Evolutionary conservation across 495 filamentous ascomycete species (phyloP).

Genomic region (Penicillium fimorum): DNA sequence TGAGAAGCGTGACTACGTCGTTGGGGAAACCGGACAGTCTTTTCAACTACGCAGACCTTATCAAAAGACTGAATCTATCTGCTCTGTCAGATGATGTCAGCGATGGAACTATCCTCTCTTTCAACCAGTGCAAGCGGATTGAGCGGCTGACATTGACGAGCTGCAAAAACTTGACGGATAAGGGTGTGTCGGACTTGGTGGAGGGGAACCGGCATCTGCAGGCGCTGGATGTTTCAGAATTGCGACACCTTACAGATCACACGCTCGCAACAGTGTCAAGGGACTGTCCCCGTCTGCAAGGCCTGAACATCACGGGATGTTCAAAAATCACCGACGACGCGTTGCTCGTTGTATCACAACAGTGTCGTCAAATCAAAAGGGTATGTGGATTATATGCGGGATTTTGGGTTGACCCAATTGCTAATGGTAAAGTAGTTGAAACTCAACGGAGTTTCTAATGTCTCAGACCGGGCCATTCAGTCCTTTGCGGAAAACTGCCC

Average conservation of each 20-base stretch:
- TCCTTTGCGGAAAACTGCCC: slow-evolving; percentile 86
- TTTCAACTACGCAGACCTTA: slow-evolving; percentile 82
- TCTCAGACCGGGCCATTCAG: slow-evolving; percentile 75
- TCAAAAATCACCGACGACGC: slow-evolving; percentile 80
- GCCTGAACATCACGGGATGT: slow-evolving; percentile 89
- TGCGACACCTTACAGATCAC: slow-evolving; percentile 75
- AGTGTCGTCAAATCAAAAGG: slow-evolving; percentile 82
- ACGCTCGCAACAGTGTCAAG: slow-evolving; percentile 77
- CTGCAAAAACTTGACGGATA: slow-evolving; percentile 81
- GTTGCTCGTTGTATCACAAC: slow-evolving; percentile 75
- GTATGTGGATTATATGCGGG: slow-evolving; percentile 46
- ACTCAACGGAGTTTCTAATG: slow-evolving; percentile 80
- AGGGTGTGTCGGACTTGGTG: slow-evolving; percentile 75
- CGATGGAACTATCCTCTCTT: slow-evolving; percentile 82
- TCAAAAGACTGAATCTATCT: slow-evolving; percentile 88
- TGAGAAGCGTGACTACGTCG: slow-evolving; percentile 73
- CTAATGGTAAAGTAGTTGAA: slow-evolving; percentile 68
- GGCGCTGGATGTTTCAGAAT: slow-evolving; percentile 85
- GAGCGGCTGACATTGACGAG: slow-evolving; percentile 93
- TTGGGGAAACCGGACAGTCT: slow-evolving; percentile 66
- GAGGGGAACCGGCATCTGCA: slow-evolving; percentile 77
- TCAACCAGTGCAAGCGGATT: slow-evolving; percentile 82
- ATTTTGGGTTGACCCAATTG: background rate
- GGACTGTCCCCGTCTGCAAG: slow-evolving; percentile 82
- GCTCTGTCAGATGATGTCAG: slow-evolving; percentile 72